These are phyloP conservation scores for Pseudogymnoascus sp. DNA, from an alignment of 2,329 filamentous ascomycete species.

Conservation along the genomic window DNA sequence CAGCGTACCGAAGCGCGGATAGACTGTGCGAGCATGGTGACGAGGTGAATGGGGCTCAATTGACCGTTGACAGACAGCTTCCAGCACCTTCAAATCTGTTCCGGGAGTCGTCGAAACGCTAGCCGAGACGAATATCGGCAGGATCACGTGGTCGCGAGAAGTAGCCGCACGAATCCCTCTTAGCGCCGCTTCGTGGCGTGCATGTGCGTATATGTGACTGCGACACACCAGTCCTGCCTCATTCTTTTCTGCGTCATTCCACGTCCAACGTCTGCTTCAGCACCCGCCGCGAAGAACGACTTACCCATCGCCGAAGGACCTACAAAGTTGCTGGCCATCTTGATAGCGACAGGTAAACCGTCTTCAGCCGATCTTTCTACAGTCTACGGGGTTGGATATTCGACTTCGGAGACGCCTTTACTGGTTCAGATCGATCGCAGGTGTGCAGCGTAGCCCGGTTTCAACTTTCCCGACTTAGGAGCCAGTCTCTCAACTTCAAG, in stretches of 20 bases:
- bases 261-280: slow-evolving; percentile 18
- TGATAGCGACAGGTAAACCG: slow-evolving; percentile 29
- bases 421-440: slow-evolving; percentile 45
- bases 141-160: not conserved
- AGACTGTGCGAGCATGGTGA: slow-evolving; percentile 31
- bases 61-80: slow-evolving; percentile 18
- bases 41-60: slow-evolving; percentile 25
- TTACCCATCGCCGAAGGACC: slow-evolving; percentile 26
- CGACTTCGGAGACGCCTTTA: slow-evolving; percentile 52
- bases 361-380: slow-evolving; percentile 33
- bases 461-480: slow-evolving; percentile 6
- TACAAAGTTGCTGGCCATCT: slow-evolving; percentile 32
- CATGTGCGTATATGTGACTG: slow-evolving; percentile 1
- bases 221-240: slow-evolving; percentile 1
- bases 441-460: slow-evolving; percentile 13
- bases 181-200: not conserved
- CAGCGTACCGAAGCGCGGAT: slow-evolving; percentile 30
- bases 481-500: slow-evolving; percentile 13
- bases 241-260: slow-evolving; percentile 18
- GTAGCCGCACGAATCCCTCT: not conserved
- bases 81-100: slow-evolving; percentile 11
- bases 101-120: slow-evolving; percentile 11
- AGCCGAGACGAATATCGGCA: slow-evolving; percentile 9
- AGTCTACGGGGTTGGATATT: slow-evolving; percentile 31
- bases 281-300: slow-evolving; percentile 26